Evolutionary conservation across 129 eudicot genomes (phyloP), one percentile per base, ranked within the genome.

Genomic region (Apium graveolens): DNA sequence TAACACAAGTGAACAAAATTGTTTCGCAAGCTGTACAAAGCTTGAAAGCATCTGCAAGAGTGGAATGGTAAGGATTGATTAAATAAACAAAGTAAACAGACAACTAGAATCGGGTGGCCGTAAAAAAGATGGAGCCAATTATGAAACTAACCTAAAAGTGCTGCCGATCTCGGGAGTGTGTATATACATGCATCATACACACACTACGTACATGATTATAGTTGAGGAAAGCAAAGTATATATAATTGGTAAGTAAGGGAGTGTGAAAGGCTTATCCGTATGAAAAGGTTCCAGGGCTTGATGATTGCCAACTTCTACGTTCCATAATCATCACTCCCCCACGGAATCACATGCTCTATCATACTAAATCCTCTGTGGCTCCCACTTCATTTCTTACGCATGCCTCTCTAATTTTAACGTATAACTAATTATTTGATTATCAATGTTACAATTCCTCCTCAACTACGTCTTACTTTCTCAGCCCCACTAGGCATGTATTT

Each of bases 281-380:
- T 42, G 48, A 43, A 81, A 73, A 73, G 76, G 51, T 81, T 38
- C 27, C 2, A 12, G 5, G 68, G 41, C 32, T 31, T 62, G 76
- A 78, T 82, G 76, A 73, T 78, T 62, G 79, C 82, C 82, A 82
- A 82, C 51, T 82, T 82, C 79, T 82, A 60, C 81, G 81, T 78
- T 76, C 80, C 76, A 74, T n/a, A 81, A 49, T 81, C 84, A 46
- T 74, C 72, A 66, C 39, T 38, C 82, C 86, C 82, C 86, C 80
- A 83, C 79, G 76, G 84, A 80, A 80, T 84, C 84, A 62, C 73
- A 80, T 57, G 76, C 53, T 76, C 76, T 26, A 73, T 76, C 42
- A 71, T 7, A n/a, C 80, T 4, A 78, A 38, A 81, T 84, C 83
- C 79, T 78, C 70, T 53, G 77, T 49, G 82, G 84, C 87, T 73